Evolutionary conservation across 345 rosid genomes (phyloP), one percentile per base, ranked within the genome.

Genomic region (Diplotaxis tenuifolia): DNA sequence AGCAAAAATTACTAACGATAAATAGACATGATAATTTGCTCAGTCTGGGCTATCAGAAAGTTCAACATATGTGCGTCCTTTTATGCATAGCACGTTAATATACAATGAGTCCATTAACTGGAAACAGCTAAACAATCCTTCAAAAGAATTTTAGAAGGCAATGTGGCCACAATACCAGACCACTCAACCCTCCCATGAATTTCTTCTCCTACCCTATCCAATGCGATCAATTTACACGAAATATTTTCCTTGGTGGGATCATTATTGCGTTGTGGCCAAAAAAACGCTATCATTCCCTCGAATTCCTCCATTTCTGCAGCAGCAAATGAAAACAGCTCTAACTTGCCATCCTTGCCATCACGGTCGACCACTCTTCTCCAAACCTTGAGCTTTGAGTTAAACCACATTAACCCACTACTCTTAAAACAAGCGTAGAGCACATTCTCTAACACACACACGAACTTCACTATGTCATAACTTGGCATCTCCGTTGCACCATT

Each of bases 291-390:
- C 60, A 12, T 56, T 25, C 61, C 61, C 4, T 56, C 10, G n/a
- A 5, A 56, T 2, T 25, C 61, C 18, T 3, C 31, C 61, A 56
- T 56, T 12, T 25, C 14, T 6, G 6, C 10, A 23, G 16, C 60
- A 11, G 14, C 14, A 21, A 3, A 53, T 5, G 32, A 14, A 25
- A 2, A 56, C 61, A 53, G 1, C 14, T 7, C 9, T 56, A 23
- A 7, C 18, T 56, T 25, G 5, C 61, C 61, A 23, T 56, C 61
- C 18, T 42, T 42, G 18, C 50, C 50, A 42, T 42, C 50, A 56
- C 31, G 28, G 14, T 56, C 31, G 25, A 56, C 58, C 61, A 56
- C n/a, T 56, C 61, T 56, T 56, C 5, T 56, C 61, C 61, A 56
- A 6, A 25, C 31, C 18, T 56, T 56, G 31, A 23, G 32, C 32